phyloP scores from a whole-genome alignment of 2,329 filamentous ascomycete species.

The Zymoseptoria ardabiliae region DNA sequence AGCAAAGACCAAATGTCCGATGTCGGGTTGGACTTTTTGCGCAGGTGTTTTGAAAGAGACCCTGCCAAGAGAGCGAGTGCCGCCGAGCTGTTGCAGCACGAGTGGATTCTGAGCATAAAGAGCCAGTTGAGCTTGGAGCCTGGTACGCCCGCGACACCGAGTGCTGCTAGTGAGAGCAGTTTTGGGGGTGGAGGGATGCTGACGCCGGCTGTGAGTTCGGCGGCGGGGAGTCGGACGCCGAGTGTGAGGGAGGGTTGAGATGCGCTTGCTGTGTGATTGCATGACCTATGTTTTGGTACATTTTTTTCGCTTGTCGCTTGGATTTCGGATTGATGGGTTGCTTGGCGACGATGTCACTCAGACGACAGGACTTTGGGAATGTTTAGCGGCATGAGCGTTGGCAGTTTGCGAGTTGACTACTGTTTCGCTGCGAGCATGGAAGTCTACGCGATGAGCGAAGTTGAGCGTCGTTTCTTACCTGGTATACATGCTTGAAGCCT shows the following conservation, averaged over 20 bases:
- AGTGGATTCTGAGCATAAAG: slow-evolving; percentile 62
- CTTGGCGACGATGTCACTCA: not conserved
- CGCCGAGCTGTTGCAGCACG: slow-evolving; percentile 83
- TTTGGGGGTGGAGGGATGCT: slow-evolving; percentile 7
- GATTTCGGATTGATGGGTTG: no score
- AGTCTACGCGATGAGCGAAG: not conserved
- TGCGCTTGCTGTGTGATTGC: not conserved
- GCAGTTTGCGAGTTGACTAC: not conserved
- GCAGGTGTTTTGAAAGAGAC: slow-evolving; percentile 78
- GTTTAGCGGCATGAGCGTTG: not conserved
- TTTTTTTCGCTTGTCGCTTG: not conserved
- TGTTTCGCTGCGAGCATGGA: not conserved
- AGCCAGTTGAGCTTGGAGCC: slow-evolving; percentile 42
- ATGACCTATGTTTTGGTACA: not conserved
- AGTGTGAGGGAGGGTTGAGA: not conserved
- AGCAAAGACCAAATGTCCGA: slow-evolving; percentile 74
- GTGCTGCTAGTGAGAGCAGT: slow-evolving; percentile 8
- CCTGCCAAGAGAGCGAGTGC: slow-evolving; percentile 72
- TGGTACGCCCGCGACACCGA: slow-evolving; percentile 37
- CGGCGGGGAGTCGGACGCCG: not conserved
- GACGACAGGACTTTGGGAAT: not conserved
- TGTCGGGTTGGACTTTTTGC: slow-evolving; percentile 79
- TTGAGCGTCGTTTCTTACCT: no score
- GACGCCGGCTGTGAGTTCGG: not conserved
- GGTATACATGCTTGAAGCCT: no score